Base-by-base conservation (phyloP, 2,329 filamentous ascomycete genomes). In the Curvularia sp. region DNA sequence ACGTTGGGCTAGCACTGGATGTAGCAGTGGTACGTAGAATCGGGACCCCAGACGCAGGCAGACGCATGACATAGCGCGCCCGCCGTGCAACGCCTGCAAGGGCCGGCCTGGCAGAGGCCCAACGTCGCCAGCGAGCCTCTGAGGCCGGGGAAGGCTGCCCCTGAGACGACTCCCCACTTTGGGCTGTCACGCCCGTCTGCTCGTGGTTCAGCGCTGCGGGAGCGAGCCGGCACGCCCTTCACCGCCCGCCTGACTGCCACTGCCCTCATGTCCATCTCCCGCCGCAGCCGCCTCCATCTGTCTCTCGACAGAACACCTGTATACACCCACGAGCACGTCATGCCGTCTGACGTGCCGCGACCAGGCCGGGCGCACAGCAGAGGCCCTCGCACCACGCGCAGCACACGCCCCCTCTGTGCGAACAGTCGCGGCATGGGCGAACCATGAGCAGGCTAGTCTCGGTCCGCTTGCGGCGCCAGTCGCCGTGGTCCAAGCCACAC, bases 381-480 rank as follows among this genome's bases (percentile, higher is more conserved):
- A 55, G 18, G 38, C 18, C 47, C 53, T 43, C 22, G 28, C 18
- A 18, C 18, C 42, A 47, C n/a, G 13, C 20, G 33, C 46, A 22
- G 43, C 41, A 49, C 46, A 50, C n/a, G 28, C 13, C 10, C 22
- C 41, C 12, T 26, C 12, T 4, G 10, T 15, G 39, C 5, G 18
- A 26, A 43, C 24, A 38, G 33, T 3, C 10, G 22, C 22, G 22
- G 39, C 18, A 20, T 22, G 20, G 15, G 26, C 53, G 52, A 66
- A 61, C 57, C 48, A 59, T 49, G 53, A 51, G 62, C 76, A 81
- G 81, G 80, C 58, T 58, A 63, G 53, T 55, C 43, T 62, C 49
- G 61, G 61, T 62, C 49, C 44, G 55, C 58, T 60, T 60, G 49
- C 58, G 63, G 63, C 49, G 61, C 61, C 50, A 42, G 49, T 57